phyloP scores from a whole-genome alignment of 2,329 filamentous ascomycete species.

The Trichoderma sp. region DNA sequence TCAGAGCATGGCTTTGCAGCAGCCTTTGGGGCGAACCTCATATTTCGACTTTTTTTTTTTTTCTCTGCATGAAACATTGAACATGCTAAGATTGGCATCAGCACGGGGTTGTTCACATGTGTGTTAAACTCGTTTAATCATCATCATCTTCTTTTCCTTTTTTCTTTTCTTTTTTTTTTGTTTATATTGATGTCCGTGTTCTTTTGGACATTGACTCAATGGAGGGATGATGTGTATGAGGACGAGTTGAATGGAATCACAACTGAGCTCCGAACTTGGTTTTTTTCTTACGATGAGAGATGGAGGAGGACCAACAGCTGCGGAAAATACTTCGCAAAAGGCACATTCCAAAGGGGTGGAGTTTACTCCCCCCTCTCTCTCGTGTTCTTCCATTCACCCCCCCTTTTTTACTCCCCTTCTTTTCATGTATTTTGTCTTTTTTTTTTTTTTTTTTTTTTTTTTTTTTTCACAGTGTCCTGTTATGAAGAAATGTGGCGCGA shows the following conservation, averaged over 20 bases:
- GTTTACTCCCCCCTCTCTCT: background rate
- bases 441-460: conserved; percentile 8
- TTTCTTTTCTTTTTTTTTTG: background rate
- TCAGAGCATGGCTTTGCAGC: background rate
- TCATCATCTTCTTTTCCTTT: background rate
- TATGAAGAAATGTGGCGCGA: conserved; percentile 16
- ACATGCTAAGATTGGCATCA: background rate
- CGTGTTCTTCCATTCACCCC: background rate
- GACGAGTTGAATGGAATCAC: background rate
- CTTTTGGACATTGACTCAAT: background rate
- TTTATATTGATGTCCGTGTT: background rate
- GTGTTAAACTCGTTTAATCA: background rate
- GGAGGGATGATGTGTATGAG: background rate
- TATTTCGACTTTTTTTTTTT: background rate
- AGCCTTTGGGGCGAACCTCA: background rate
- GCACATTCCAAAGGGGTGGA: background rate
- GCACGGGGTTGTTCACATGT: background rate
- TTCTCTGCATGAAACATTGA: background rate
- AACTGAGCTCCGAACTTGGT: background rate
- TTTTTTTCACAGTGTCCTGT: too few relatives aligned
- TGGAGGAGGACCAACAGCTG: background rate
- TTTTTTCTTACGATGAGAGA: background rate
- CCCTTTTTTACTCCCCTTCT: conserved; percentile 15
- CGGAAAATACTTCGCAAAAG: background rate
- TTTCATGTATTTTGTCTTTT: conserved; percentile 10